These are phyloP conservation scores for Quambalaria eucalypti DNA, from an alignment of 1,284 basidiomycete genomes.

Conservation along the genomic window DNA sequence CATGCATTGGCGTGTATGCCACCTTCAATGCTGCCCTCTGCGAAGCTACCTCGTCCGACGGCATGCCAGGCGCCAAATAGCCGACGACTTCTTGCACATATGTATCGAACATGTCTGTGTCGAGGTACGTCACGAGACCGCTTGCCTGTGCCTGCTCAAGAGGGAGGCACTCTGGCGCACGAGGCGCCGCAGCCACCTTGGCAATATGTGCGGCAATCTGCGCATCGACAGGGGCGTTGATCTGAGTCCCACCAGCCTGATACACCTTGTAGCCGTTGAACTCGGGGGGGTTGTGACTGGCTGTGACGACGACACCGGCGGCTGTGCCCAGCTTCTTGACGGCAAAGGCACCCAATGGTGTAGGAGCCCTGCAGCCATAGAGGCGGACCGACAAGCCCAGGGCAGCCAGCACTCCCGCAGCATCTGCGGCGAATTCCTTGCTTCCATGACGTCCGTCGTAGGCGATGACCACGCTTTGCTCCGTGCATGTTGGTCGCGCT, in stretches of 20 bases:
- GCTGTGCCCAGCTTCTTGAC: slow-evolving; percentile 29
- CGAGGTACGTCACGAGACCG: slow-evolving; percentile 14
- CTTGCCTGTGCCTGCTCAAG: slow-evolving; percentile 14
- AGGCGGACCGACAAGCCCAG: slow-evolving; percentile 17
- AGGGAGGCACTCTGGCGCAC: slow-evolving; percentile 8
- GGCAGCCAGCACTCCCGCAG: slow-evolving; percentile 27
- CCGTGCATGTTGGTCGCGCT: slow-evolving; percentile 9
- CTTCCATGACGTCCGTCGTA: slow-evolving; percentile 36
- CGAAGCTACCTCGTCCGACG: slow-evolving; percentile 11
- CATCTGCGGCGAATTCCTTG: slow-evolving; percentile 23
- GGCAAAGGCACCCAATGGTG: slow-evolving; percentile 34
- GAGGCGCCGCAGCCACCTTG: slow-evolving; percentile 13
- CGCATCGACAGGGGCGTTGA: slow-evolving; percentile 35
- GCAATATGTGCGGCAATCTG: slow-evolving; percentile 29
- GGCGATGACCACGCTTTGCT: slow-evolving; percentile 34
- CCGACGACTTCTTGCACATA: slow-evolving; percentile 20
- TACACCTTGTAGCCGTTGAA: slow-evolving; percentile 42
- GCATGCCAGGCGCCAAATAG: background rate
- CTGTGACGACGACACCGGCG: slow-evolving; percentile 36
- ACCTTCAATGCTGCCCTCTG: slow-evolving; percentile 5
- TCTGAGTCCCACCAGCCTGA: slow-evolving; percentile 30
- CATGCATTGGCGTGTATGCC: slow-evolving; percentile 35
- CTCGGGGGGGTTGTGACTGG: slow-evolving; percentile 36
- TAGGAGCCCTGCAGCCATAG: slow-evolving; percentile 20
- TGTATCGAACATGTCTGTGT: slow-evolving; percentile 18